Percentiles rank a stretch among this genome's conserved stretches.
Evolutionary conservation across 805 yeast species (phyloP).

Genomic region (Yamadazyma endophytica): DNA sequence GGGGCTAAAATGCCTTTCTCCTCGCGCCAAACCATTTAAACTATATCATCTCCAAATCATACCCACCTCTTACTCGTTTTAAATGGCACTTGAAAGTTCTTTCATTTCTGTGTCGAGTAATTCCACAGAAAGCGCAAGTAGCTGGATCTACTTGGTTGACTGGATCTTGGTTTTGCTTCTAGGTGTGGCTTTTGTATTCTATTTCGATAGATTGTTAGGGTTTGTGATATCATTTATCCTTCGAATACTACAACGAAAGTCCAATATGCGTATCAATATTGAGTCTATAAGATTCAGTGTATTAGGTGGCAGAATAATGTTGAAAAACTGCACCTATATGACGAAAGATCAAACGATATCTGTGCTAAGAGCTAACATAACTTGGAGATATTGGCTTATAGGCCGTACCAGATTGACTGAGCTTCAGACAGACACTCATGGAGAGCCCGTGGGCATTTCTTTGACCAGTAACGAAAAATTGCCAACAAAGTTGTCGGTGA

Average conservation of each 20-base stretch:
- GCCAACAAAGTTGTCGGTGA: slow-evolving; percentile 54
- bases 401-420: slow-evolving; percentile 38
- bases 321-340: slow-evolving; percentile 69
- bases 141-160: slow-evolving; percentile 74
- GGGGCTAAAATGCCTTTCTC: too few relatives aligned
- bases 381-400: slow-evolving; percentile 89
- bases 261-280: slow-evolving; percentile 54
- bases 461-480: slow-evolving; percentile 39
- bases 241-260: slow-evolving; percentile 61
- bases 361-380: slow-evolving; percentile 65
- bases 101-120: slow-evolving; percentile 22
- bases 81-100: slow-evolving; percentile 23
- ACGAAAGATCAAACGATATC: slow-evolving; percentile 73
- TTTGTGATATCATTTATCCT: slow-evolving; percentile 47
- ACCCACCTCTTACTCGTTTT: background rate
- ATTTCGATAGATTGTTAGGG: slow-evolving; percentile 71
- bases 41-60: background rate
- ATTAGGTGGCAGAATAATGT: slow-evolving; percentile 77
- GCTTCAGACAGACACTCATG: slow-evolving; percentile 14
- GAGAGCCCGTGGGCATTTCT: slow-evolving; percentile 5
- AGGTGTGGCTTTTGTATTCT: slow-evolving; percentile 63
- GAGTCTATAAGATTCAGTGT: slow-evolving; percentile 75
- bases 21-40: too few relatives aligned
- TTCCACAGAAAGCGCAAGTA: slow-evolving; percentile 20
- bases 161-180: slow-evolving; percentile 71